Conservation (phyloP, 202 grass and related monocot genomes). For the Brachypodium distachyon region DNA sequence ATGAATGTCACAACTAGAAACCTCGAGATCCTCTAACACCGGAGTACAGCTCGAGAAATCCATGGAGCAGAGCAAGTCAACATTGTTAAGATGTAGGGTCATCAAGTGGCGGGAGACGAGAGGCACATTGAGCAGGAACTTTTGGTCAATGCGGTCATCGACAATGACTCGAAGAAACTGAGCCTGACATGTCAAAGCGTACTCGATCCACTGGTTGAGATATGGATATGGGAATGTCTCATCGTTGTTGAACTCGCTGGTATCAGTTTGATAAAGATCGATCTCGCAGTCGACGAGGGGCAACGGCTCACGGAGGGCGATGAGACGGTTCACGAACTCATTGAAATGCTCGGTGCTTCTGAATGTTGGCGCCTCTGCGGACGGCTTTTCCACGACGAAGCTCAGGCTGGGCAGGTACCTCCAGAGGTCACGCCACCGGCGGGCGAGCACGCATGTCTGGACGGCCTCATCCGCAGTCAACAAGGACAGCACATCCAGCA, state of each 20-base stretch:
- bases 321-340: not conserved
- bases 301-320: not conserved
- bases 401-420: not conserved
- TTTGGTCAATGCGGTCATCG: too few species aligned
- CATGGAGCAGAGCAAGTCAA: not conserved
- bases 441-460: not conserved
- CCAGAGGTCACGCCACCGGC: not conserved
- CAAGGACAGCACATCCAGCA: not conserved
- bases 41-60: not conserved
- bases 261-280: not conserved
- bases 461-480: not conserved
- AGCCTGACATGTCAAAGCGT: not conserved
- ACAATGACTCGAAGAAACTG: not conserved
- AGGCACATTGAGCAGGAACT: not conserved
- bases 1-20: not conserved
- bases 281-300: not conserved
- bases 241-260: too few species aligned
- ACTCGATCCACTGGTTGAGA: not conserved
- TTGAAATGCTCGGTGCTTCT: not conserved
- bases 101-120: not conserved
- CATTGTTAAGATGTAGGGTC: not conserved
- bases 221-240: not conserved
- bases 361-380: not conserved
- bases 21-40: not conserved
- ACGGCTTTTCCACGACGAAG: not conserved